phyloP scores from a whole-genome alignment of 2,329 filamentous ascomycete species.

The Keithomyces neogunnii region DNA sequence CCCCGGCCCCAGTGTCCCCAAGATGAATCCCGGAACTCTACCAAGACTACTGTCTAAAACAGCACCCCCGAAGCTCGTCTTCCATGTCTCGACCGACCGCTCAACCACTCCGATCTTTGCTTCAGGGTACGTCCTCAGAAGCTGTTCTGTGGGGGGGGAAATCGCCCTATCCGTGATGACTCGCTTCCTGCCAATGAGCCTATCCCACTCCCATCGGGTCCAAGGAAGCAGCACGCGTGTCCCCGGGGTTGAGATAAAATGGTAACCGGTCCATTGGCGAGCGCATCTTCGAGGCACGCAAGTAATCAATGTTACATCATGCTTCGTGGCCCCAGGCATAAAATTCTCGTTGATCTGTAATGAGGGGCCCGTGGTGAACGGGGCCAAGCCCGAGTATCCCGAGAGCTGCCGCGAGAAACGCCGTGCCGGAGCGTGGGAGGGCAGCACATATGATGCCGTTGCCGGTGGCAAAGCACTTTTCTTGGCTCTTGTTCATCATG shows the following conservation, averaged over 20 bases:
- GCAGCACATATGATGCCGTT: conserved; percentile 16
- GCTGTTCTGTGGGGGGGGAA: background rate
- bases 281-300: conserved; percentile 3
- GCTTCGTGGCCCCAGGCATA: conserved; percentile 8
- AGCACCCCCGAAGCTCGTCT: background rate
- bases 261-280: background rate
- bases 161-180: background rate
- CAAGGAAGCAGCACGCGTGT: background rate
- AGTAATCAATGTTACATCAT: background rate
- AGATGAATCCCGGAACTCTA: background rate
- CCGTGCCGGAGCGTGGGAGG: conserved; percentile 16
- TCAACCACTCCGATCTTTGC: background rate
- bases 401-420: conserved; percentile 15
- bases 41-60: background rate
- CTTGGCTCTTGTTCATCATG: background rate
- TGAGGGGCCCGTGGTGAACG: conserved; percentile 15
- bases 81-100: background rate
- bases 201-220: background rate
- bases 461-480: background rate
- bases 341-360: conserved; percentile 10
- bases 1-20: background rate
- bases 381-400: conserved; percentile 16
- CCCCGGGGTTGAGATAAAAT: background rate
- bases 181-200: background rate
- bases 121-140: background rate